Evolutionary conservation across 2,329 filamentous ascomycete genomes (phyloP), one percentile per base, ranked within the genome.

Genomic region (Sphaerulina vaccinii): DNA sequence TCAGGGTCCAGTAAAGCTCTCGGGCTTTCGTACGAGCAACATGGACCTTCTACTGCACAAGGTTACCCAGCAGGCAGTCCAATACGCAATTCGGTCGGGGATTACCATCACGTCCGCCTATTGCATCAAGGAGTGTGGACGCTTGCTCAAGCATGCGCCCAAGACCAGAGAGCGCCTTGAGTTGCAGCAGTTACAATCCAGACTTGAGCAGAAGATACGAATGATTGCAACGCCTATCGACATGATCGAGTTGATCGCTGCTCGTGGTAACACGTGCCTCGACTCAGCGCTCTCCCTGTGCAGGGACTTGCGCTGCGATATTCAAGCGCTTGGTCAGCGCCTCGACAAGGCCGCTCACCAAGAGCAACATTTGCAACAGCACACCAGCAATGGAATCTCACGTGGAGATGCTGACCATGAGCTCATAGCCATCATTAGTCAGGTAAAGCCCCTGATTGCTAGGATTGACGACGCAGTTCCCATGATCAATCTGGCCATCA

Each of bases 401-500:
- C 75, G 78, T 19, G 77, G 78, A 11, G 73, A 80, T 52, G 84
- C 81, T 54, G 79, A 85, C 50, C 70, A 75, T 1, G 85, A 92
- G 64, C 75, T 96, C 18, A 78, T 81, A 46, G 72, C 75, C 33
- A 87, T 97, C 57, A 82, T 92, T 46, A 67, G 73, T 9, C 87
- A 91, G 39, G 92, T 96, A 64, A 88, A 85, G 65, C 77, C 74
- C 10, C 73, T 99, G 2, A 78, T 97, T 1, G 73, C 75, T 9
- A 83, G 86, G 7, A 95, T 99, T 56, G 92, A 97, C 68, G 86
- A 93, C 69, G 88, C 92, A 10, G 89, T 97, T 9, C 92, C 92
- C 0, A 76, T 96, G 3, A 86, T 99, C 67, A 96, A 93, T 62
- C 78, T 99, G 22, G 93, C 93, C 49, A 95, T 99, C 59, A 93